Conservation (phyloP, 148 eudicot genomes). For the Selenicereus undatus region DNA sequence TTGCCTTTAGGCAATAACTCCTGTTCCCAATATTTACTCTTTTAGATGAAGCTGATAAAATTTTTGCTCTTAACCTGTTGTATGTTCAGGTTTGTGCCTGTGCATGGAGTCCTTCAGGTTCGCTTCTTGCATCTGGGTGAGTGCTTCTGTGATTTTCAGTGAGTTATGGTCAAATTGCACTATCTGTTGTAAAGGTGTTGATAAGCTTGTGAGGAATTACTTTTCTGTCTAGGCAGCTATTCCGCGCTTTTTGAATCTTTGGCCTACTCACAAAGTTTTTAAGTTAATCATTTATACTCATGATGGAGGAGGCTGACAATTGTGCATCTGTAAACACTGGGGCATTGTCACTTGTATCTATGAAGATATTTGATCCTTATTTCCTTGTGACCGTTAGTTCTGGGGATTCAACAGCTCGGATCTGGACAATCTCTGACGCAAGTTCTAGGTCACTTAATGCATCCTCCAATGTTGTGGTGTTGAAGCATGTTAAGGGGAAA, state of each 20-base stretch:
- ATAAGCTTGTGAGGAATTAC: neutral
- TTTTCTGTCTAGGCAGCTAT: neutral
- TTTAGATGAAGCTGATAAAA: neutral
- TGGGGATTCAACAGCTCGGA: constrained; percentile 77
- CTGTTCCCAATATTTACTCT: neutral
- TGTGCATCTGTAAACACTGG: neutral
- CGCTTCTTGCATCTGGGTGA: constrained; percentile 78
- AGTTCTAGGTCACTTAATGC: constrained; percentile 36
- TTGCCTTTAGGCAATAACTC: neutral
- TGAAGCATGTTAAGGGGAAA: constrained; percentile 59
- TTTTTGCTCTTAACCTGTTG: neutral
- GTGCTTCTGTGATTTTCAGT: constrained; percentile 19
- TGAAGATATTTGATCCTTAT: neutral
- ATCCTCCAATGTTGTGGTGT: constrained; percentile 39
- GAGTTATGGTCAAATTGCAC: neutral
- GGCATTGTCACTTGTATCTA: neutral
- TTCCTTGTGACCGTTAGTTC: constrained; percentile 36
- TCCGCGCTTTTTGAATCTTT: neutral
- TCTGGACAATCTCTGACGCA: constrained; percentile 46
- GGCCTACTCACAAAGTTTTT: constrained; percentile 1
- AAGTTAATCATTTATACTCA: neutral
- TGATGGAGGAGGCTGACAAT: too few species aligned
- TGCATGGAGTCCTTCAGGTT: constrained; percentile 71
- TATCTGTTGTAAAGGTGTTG: neutral
- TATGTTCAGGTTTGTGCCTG: constrained; percentile 60